Base-by-base conservation (phyloP, 768 basidiomycete genomes). In the Leccinellum albellum region DNA sequence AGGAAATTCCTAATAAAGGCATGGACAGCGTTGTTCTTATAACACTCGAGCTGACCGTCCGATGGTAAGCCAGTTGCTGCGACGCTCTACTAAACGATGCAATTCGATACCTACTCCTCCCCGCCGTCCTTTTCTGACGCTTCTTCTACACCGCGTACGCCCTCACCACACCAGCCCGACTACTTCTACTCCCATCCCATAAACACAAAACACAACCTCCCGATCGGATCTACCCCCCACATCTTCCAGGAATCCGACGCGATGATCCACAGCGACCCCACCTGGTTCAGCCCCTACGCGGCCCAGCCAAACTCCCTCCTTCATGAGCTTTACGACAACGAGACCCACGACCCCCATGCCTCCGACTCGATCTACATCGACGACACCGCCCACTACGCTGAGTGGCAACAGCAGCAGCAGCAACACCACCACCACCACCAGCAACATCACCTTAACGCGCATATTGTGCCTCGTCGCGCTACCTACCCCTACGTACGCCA, bases 401-500 rank as follows among this genome's bases (percentile, higher is more conserved):
- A 73, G 40, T 73, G 73, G 73, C 70, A 70, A 15, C 62, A 65
- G 0, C 70, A 70, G 12, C 78, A 78, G 44, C 73, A 73, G 6
- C 77, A 75, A 1, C 2, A 42, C 13, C 24, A 42, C 20, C 70
- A 70, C n/a, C 62, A 64, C 7, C 78, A 78, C 35, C 73, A 73
- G 8, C 77, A 75, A 3, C 75, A 72, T 0, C 2, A 42, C 15
- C 28, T 42, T 20, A 42, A 13, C 40, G 20, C 28, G 0, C 65
- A 81, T 64, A 67, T 77, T 48, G 70, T 74, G 12, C 64, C 70
- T 53, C 86, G 89, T 50, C 79, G 89, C 58, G 85, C 86, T 1
- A 91, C 89, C 0, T 90, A 83, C 72, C 89, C 89, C 47, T 86
- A 85, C 66, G 87, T 87, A 51, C 81, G 87, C 44, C 86, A 89